Base-by-base conservation (phyloP, 2,329 filamentous ascomycete genomes). In the Dendrostoma leiphaemia region DNA sequence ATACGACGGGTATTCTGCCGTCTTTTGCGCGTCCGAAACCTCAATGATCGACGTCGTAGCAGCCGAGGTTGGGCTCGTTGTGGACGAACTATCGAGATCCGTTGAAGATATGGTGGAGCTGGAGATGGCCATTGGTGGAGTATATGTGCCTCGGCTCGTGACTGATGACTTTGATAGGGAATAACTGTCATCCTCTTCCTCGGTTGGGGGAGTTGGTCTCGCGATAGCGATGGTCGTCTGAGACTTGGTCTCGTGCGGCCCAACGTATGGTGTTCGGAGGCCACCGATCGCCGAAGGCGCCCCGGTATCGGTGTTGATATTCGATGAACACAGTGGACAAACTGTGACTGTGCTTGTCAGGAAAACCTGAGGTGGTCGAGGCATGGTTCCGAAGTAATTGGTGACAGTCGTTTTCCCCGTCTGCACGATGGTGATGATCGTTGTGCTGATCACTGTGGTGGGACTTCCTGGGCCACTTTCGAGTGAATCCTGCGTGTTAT, bases 361-460 rank as follows among this genome's bases (percentile, higher is more conserved):
- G 17, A 31, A 15, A 6, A 48, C 23, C 32, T 24, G 37, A 23
- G 46, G 46, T 21, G 35, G 32, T 23, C 13, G 24, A 6, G 34
- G 34, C 9, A 24, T 37, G 17, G 23, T 29, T 19, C n/a, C 46
- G 21, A 7, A 4, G 8, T 13, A 26, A n/a, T 38, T 34, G 46
- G 46, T 40, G 46, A 38, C 40, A 28, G 46, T 48, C 24, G 46
- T 31, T 19, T 48, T 38, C 24, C 40, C 46, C 46, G 32, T 34
- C 34, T 23, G 28, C 13, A 28, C n/a, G 15, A 40, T 17, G 4
- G 26, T 38, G 12, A 24, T 6, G n/a, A 6, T 15, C 3, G 8
- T 10, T n/a, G 17, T 48, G 19, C 34, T 31, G 24, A 9, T 29
- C 5, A 29, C 17, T 4, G 23, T 15, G n/a, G 15, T 28, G 19